A percentile compares a stretch with the other conserved stretches of the same genome.
Evolutionary conservation across 148 eudicot species (phyloP).

Genomic region (Heliosperma pusillum): DNA sequence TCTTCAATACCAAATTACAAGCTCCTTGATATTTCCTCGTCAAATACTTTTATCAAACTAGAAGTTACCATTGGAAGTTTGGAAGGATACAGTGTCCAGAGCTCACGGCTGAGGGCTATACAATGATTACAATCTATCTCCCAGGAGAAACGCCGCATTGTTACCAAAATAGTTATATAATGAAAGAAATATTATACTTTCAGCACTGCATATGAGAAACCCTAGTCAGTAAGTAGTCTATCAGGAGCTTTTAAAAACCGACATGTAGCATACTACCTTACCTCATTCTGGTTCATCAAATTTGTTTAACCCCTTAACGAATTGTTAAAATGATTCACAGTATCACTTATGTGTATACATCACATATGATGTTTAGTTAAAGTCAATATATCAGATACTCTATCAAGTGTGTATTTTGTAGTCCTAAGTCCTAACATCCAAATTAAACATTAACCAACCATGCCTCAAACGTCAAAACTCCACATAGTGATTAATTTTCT

Average conservation of each 20-base stretch:
- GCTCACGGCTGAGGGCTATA: too few species aligned
- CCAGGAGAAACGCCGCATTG: not conserved
- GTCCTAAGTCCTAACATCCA: not conserved
- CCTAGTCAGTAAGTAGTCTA: not conserved
- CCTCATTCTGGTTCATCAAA: not conserved
- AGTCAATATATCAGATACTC: too few species aligned
- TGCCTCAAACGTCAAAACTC: too few species aligned
- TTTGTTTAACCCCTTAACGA: too few species aligned
- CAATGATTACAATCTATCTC: too few species aligned
- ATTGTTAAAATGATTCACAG: not conserved
- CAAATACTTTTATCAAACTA: too few species aligned
- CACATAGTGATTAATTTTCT: not conserved
- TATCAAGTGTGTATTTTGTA: not conserved
- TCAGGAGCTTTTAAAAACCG: not conserved
- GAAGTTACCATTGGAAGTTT: too few species aligned
- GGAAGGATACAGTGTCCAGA: too few species aligned
- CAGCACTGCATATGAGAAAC: not conserved
- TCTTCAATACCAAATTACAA: not conserved
- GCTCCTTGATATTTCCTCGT: not conserved
- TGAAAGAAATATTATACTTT: too few species aligned
- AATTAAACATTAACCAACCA: too few species aligned
- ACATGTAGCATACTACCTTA: not conserved
- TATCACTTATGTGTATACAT: not conserved
- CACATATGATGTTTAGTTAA: not conserved
- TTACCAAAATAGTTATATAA: not conserved